Conservation (phyloP, 768 basidiomycete species). For the Macrolepiota fuliginosa region DNA sequence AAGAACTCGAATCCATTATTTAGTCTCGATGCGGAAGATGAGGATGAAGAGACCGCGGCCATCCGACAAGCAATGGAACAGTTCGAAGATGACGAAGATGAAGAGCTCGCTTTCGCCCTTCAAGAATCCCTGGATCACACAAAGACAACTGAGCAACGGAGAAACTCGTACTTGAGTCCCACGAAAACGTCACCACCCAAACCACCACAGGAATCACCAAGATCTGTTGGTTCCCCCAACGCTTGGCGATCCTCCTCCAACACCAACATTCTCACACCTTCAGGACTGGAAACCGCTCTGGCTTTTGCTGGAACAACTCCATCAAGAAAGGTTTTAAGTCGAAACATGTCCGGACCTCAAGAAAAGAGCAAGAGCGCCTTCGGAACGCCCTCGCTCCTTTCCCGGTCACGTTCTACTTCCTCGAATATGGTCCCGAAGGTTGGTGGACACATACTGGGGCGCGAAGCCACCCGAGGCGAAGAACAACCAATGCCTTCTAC, state of each 20-base stretch:
- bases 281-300: constrained; percentile 63
- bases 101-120: constrained; percentile 56
- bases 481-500: not conserved
- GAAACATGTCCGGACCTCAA: not conserved
- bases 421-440: not conserved
- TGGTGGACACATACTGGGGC: not conserved
- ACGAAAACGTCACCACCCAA: not conserved
- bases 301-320: constrained; percentile 62
- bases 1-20: constrained; percentile 47
- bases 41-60: constrained; percentile 32
- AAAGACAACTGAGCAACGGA: not conserved
- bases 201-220: constrained; percentile 1
- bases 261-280: constrained; percentile 34
- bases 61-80: constrained; percentile 19
- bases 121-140: constrained; percentile 54
- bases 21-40: constrained; percentile 45
- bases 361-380: constrained; percentile 17
- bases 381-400: constrained; percentile 27
- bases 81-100: constrained; percentile 49
- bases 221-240: constrained; percentile 11
- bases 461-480: not conserved
- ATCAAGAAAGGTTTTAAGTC: constrained; percentile 15
- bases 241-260: constrained; percentile 15
- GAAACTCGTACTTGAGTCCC: not conserved
- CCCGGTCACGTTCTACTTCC: constrained; percentile 1